Evolutionary conservation across 345 rosid species (phyloP), one percentile per base, ranked within the genome.

Genomic region (Salix arbutifolia): DNA sequence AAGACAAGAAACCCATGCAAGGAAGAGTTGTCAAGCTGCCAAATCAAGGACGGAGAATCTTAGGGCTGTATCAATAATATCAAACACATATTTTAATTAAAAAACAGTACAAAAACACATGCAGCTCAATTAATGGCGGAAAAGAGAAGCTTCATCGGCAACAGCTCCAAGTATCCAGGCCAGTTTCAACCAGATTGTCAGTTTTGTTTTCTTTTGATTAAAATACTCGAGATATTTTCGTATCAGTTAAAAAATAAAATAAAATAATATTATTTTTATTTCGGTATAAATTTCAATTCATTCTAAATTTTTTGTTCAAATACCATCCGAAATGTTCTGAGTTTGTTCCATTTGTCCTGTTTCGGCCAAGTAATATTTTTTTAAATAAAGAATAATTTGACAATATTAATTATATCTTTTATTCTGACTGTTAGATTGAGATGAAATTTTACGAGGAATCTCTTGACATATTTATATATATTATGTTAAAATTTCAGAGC

Each of bases 81-180:
- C 14, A 31, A 46, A 65, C 10, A 12, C 8, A 37, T 10, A 6
- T 14, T 2, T 5, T 48, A 23, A 8, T 18, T 5, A 23, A n/a
- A 2, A 28, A 2, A 30, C 30, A 6, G 9, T 3, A 19, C 30
- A 42, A 23, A 23, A 18, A 46, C 16, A 37, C 65, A 18, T 67
- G 21, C 50, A 35, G 17, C 14, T 17, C 21, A 72, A 72, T 14
- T 21, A 28, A 58, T 33, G 25, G 60, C 12, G 44, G 14, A 16
- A 21, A 28, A 3, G 83, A 82, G 83, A 82, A 79, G 76, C 65
- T 84, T 79, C 83, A 4, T 38, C 21, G 70, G 80, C 21, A 69
- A 37, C 35, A 12, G 53, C 19, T 28, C 4, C 37, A 8, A 0
- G 5, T 25, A 6, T 67, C 18, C 12, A 67, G 74, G 78, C 25